Percentiles rank a stretch among this genome's conserved stretches.
phyloP scores from a whole-genome alignment of 345 rosid genomes.

The Bruguiera sexangula region DNA sequence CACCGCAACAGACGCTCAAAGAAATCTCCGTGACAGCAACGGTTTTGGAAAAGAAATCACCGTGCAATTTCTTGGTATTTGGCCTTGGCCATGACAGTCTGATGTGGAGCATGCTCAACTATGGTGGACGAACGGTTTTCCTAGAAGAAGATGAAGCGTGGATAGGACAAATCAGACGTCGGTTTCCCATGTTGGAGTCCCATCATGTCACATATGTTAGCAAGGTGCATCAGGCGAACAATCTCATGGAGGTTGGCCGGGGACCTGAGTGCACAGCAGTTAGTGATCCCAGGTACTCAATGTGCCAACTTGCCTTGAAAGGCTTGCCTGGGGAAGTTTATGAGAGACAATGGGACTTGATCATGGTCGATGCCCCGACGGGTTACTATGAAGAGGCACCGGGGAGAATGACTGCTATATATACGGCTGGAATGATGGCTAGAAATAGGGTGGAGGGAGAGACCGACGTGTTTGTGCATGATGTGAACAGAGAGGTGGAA shows the following conservation, averaged over 20 bases:
- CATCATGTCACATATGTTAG: slow-evolving; percentile 74
- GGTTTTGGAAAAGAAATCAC: slow-evolving; percentile 60
- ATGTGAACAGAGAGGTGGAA: slow-evolving; percentile 74
- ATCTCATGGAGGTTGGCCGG: slow-evolving; percentile 63
- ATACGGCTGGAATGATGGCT: slow-evolving; percentile 91
- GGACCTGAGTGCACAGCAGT: slow-evolving; percentile 70
- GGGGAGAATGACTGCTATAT: background rate
- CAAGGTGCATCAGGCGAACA: slow-evolving; percentile 66
- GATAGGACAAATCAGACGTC: slow-evolving; percentile 63
- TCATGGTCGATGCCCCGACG: no score
- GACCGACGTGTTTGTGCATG: slow-evolving; percentile 86
- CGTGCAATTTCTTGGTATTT: slow-evolving; percentile 89
- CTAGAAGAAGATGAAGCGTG: slow-evolving; percentile 87
- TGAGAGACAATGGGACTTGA: slow-evolving; percentile 25
- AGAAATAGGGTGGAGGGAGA: slow-evolving; percentile 63
- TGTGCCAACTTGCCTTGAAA: slow-evolving; percentile 79
- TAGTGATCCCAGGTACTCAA: slow-evolving; percentile 62
- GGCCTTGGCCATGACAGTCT: slow-evolving; percentile 91
- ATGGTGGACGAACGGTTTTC: slow-evolving; percentile 80
- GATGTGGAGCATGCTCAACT: slow-evolving; percentile 86
- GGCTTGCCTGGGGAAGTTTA: slow-evolving; percentile 78
- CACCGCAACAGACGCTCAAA: slow-evolving; percentile 76
- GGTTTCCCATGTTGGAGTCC: slow-evolving; percentile 64
- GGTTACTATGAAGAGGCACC: no score
- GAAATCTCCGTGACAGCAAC: slow-evolving; percentile 63